phyloP scores from a whole-genome alignment of 495 filamentous ascomycete species.

The Aspergillus egyptiacus region DNA sequence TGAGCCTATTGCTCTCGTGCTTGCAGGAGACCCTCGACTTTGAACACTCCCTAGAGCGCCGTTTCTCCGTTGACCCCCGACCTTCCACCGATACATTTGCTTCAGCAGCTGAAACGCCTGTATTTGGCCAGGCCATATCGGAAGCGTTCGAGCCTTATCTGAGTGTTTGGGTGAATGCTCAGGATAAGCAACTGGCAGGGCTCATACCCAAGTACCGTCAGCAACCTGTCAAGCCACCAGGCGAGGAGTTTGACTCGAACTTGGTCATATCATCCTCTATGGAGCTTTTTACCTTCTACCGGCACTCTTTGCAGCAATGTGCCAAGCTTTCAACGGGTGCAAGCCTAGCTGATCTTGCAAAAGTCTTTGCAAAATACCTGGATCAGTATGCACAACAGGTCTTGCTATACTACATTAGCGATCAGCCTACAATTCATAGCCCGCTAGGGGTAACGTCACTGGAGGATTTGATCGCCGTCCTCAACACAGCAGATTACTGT shows the following conservation, averaged over 20 bases:
- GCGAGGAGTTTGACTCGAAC: slow-evolving; percentile 89
- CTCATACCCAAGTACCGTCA: slow-evolving; percentile 87
- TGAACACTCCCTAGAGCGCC: slow-evolving; percentile 81
- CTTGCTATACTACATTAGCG: slow-evolving; percentile 70
- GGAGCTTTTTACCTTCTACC: slow-evolving; percentile 95
- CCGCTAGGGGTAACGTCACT: slow-evolving; percentile 52
- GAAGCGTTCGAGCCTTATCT: slow-evolving; percentile 97
- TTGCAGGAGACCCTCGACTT: slow-evolving; percentile 97
- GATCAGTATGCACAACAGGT: slow-evolving; percentile 96
- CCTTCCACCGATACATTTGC: slow-evolving; percentile 89
- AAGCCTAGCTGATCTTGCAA: slow-evolving; percentile 78
- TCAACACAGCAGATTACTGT: slow-evolving; percentile 98
- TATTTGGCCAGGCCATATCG: slow-evolving; percentile 88
- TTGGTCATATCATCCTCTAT: slow-evolving; percentile 90
- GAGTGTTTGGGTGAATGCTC: slow-evolving; percentile 93
- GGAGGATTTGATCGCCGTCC: slow-evolving; percentile 74
- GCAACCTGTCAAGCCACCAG: slow-evolving; percentile 70
- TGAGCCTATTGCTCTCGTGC: slow-evolving; percentile 85
- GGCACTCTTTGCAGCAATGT: slow-evolving; percentile 83
- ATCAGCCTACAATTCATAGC: slow-evolving; percentile 44
- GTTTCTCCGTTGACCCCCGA: slow-evolving; percentile 71
- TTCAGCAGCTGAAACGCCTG: slow-evolving; percentile 69
- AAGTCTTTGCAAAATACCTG: slow-evolving; percentile 83
- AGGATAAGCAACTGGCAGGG: slow-evolving; percentile 79
- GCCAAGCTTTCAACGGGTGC: slow-evolving; percentile 89